Conservation (phyloP, 768 basidiomycete species). For the Floccularia luteovirens region DNA sequence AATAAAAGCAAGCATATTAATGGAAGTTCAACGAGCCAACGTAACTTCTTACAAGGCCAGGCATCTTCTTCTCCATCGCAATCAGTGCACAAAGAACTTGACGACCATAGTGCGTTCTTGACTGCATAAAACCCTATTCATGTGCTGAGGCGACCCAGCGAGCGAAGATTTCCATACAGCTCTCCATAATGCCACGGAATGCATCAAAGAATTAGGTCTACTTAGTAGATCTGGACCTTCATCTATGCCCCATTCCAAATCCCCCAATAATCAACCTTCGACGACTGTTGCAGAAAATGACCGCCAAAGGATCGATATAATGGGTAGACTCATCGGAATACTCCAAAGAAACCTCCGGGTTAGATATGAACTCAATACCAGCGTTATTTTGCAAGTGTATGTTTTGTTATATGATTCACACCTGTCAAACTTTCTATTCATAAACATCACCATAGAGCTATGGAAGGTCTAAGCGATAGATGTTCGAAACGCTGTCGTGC, state of each 20-base stretch:
- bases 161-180: conserved; percentile 70
- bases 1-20: not conserved
- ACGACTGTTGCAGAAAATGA: conserved; percentile 20
- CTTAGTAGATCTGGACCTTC: conserved; percentile 22
- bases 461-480: conserved; percentile 71
- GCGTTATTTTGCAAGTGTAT: conserved; percentile 71
- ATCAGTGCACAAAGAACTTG: no score
- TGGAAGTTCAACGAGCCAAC: conserved; percentile 4
- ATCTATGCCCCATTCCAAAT: not conserved
- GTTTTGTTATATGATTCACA: conserved; percentile 16
- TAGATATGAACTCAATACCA: conserved; percentile 63
- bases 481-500: conserved; percentile 70
- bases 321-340: conserved; percentile 57
- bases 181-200: conserved; percentile 53
- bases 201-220: conserved; percentile 48
- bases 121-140: conserved; percentile 1
- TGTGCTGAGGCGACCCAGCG: conserved; percentile 10
- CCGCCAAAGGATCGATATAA: conserved; percentile 50
- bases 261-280: conserved; percentile 19
- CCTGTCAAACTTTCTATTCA: no score
- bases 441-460: conserved; percentile 43
- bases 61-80: no score
- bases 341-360: conserved; percentile 70
- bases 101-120: not conserved
- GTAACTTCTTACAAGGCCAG: no score